A percentile compares a stretch with the other conserved stretches of the same genome.
These are phyloP conservation scores for Camelina neglecta DNA, from an alignment of 345 rosid species.

Conservation along the genomic window DNA sequence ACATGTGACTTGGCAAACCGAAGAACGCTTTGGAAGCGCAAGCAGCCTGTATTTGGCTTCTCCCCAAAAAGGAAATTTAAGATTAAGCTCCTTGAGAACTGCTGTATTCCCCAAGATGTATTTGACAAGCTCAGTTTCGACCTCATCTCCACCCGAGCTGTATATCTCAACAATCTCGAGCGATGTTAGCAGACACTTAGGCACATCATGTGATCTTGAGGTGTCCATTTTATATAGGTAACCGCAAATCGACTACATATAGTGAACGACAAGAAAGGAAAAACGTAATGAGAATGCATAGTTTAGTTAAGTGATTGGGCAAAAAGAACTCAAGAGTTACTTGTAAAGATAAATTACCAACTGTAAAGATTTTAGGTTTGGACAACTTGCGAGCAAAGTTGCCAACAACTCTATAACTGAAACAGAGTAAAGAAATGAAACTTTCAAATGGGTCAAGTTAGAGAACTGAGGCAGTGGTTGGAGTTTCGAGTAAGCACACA, in stretches of 20 bases:
- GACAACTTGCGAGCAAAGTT: neutral
- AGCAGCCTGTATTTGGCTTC: no score
- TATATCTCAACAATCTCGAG: neutral
- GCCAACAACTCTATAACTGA: neutral
- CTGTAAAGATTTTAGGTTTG: neutral
- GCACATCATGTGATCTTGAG: neutral
- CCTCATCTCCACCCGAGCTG: neutral
- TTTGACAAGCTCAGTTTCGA: neutral
- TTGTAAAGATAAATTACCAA: neutral
- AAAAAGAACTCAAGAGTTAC: neutral
- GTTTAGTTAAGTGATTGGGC: neutral
- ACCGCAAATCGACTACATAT: no score
- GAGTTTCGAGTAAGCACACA: neutral
- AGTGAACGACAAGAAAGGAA: neutral
- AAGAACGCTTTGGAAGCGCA: no score
- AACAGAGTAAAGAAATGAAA: neutral
- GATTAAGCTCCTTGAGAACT: neutral
- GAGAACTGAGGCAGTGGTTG: neutral
- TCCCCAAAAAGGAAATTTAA: no score
- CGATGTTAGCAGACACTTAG: constrained; percentile 1
- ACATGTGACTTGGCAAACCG: no score
- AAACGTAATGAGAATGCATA: neutral
- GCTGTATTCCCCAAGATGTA: constrained; percentile 7
- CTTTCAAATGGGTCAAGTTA: neutral
- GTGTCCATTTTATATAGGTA: no score